phyloP scores from a whole-genome alignment of 306 rosid genomes.

The Lotus japonicus region DNA sequence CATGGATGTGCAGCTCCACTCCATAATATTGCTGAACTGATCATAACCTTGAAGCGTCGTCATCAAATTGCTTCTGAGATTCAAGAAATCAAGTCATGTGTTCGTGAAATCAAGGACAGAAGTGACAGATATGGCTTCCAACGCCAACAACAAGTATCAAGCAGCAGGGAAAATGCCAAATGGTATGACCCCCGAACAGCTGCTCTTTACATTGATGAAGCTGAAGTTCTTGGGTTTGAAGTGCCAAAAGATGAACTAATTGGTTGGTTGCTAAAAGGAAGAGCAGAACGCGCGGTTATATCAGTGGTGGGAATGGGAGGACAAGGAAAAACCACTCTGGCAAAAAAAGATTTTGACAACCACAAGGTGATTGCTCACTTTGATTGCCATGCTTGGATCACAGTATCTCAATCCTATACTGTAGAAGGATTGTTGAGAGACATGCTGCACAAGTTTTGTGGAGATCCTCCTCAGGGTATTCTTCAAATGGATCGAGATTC shows the following conservation, averaged over 20 bases:
- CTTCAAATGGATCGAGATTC: neutral
- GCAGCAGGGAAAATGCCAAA: neutral
- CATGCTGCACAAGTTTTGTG: neutral
- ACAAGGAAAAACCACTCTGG: slow-evolving; percentile 15
- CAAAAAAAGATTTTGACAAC: neutral
- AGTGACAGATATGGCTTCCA: neutral
- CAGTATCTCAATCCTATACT: neutral
- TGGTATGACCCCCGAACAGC: neutral
- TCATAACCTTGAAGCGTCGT: neutral
- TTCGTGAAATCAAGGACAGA: neutral
- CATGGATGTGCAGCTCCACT: neutral
- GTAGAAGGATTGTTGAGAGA: neutral
- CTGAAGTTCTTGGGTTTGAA: neutral
- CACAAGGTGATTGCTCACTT: neutral
- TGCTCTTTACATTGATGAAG: neutral
- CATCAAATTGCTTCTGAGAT: neutral
- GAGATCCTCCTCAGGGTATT: neutral
- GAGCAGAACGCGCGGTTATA: neutral
- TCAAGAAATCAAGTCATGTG: neutral
- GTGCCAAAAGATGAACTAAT: neutral
- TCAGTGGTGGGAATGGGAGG: slow-evolving; percentile 5
- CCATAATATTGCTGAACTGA: neutral
- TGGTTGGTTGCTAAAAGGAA: neutral
- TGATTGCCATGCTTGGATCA: neutral
- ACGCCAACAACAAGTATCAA: neutral